These are phyloP conservation scores for Verticillium tricorpus DNA, from an alignment of 2,329 filamentous ascomycete genomes.

Conservation along the genomic window DNA sequence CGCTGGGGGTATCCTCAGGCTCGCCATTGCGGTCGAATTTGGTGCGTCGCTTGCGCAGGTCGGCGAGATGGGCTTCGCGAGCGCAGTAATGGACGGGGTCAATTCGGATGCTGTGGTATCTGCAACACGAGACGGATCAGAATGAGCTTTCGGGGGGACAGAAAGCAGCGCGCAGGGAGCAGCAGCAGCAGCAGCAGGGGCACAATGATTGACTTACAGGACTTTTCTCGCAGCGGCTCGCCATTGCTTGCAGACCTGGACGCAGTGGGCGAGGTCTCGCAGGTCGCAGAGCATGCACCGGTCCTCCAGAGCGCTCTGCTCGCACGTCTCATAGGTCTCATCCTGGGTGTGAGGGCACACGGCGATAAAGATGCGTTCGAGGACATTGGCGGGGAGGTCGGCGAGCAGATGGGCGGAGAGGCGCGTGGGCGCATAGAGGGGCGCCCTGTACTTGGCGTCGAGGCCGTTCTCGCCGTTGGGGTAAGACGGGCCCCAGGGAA, in stretches of 20 bases:
- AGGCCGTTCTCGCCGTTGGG: not conserved
- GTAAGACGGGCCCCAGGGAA: not conserved
- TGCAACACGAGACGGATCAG: constrained; percentile 29
- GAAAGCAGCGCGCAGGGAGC: not conserved
- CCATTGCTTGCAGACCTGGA: constrained; percentile 72
- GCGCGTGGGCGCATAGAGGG: constrained; percentile 30
- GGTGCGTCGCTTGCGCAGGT: constrained; percentile 70
- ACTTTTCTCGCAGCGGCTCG: constrained; percentile 42
- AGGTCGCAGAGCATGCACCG: constrained; percentile 92
- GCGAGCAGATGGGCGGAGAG: constrained; percentile 39
- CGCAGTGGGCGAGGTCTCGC: constrained; percentile 79
- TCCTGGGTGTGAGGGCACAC: constrained; percentile 82
- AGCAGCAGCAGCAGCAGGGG: not conserved
- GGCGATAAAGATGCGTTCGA: constrained; percentile 72
- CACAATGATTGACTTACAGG: constrained; percentile 51
- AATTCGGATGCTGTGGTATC: constrained; percentile 86
- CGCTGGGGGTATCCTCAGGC: constrained; percentile 72
- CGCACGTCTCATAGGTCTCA: constrained; percentile 74
- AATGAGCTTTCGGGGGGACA: not conserved
- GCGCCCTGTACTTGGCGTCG: not conserved
- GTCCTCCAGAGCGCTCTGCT: constrained; percentile 72
- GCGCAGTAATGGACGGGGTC: constrained; percentile 94
- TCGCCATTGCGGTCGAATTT: constrained; percentile 73
- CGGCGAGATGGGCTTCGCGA: constrained; percentile 75
- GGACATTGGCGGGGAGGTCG: constrained; percentile 61